phyloP scores from a whole-genome alignment of 306 rosid genomes.

The Cucurbita argyrosperma region DNA sequence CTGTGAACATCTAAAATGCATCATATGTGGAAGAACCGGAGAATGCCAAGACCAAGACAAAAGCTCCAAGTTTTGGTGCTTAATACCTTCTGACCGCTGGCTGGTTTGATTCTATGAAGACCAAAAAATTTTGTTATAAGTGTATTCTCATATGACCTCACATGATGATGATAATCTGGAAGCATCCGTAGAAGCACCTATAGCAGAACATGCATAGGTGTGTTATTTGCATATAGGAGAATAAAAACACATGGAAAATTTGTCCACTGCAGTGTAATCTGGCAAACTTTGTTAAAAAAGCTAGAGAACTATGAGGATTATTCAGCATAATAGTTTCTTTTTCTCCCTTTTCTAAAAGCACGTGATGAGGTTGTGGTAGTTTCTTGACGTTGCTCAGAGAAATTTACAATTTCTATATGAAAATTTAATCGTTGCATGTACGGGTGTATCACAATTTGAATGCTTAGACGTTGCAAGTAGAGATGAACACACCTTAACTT shows the following conservation, averaged over 20 bases:
- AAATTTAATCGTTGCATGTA: neutral
- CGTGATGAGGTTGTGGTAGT: neutral
- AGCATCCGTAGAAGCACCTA: constrained; percentile 96
- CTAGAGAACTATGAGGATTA: neutral
- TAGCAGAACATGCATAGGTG: constrained; percentile 9
- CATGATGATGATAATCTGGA: constrained; percentile 92
- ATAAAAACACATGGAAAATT: neutral
- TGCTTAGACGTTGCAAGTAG: neutral
- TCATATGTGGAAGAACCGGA: neutral
- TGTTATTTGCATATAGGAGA: constrained; percentile 8
- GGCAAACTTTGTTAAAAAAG: neutral
- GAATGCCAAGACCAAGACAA: neutral
- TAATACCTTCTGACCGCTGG: constrained; percentile 89
- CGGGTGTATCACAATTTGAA: constrained; percentile 5
- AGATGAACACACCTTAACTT: constrained; percentile 72
- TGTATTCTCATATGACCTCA: constrained; percentile 77
- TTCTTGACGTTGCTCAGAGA: neutral
- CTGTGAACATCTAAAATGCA: neutral
- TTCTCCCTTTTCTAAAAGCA: neutral
- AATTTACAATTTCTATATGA: neutral
- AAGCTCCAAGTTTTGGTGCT: neutral
- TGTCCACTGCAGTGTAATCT: neutral
- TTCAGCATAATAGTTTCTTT: neutral
- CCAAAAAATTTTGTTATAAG: constrained; percentile 91
- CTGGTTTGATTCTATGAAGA: constrained; percentile 92